Percentiles rank a stretch among this genome's conserved stretches.
Evolutionary conservation across 441 rosid species (phyloP).

Genomic region (Gossypium schwendimanii): DNA sequence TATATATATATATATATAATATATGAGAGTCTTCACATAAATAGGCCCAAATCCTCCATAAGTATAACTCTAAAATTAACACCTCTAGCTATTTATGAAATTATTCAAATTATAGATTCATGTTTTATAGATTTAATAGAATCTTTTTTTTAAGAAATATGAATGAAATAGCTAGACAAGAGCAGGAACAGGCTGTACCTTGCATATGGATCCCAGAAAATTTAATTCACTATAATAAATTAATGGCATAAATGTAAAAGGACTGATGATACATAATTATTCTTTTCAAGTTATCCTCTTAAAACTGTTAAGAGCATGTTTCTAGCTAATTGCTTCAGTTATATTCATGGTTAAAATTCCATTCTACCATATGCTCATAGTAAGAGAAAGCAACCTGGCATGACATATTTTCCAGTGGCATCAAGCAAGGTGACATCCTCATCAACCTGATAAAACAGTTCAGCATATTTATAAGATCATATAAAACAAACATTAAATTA

Average conservation of each 20-base stretch:
- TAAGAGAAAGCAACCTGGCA: slow-evolving; percentile 56
- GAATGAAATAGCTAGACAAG: not conserved
- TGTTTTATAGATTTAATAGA: not conserved
- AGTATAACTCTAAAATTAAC: not conserved
- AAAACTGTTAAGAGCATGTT: not conserved
- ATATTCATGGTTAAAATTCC: slow-evolving; percentile 2
- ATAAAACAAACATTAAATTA: not conserved
- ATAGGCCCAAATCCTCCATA: not conserved
- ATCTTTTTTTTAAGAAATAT: not conserved
- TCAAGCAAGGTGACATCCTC: slow-evolving; percentile 66
- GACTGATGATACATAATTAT: not conserved
- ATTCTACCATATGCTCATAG: not conserved
- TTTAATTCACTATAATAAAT: not conserved
- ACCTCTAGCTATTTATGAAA: not conserved
- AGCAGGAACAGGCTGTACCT: not conserved
- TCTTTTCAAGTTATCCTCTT: not conserved
- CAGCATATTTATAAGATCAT: not conserved
- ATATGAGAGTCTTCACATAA: not conserved
- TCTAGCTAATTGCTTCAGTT: not conserved
- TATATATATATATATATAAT: not conserved
- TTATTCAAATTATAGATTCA: not conserved
- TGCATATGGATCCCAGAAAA: not conserved
- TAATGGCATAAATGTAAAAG: not conserved
- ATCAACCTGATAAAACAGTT: slow-evolving; percentile 5
- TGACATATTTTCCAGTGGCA: slow-evolving; percentile 87